Conservation (phyloP, 1,284 basidiomycete genomes). For the Fomitiporia mediterranea region DNA sequence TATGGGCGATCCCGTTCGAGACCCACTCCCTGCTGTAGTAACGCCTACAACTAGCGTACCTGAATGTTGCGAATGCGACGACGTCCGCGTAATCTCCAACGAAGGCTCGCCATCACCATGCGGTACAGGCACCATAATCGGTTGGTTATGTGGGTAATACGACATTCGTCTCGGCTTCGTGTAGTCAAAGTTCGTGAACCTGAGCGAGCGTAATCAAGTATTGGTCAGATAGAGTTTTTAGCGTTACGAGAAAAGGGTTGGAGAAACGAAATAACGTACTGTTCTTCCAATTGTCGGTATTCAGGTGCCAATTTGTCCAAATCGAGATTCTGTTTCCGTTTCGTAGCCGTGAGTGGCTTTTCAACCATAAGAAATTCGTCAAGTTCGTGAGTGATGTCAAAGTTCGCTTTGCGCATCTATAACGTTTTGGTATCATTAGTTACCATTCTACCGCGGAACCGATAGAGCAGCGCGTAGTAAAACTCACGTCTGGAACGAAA, state of each 20-base stretch:
- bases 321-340: constrained; percentile 82
- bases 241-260: background rate
- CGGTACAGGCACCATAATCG: constrained; percentile 40
- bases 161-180: constrained; percentile 57
- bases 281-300: constrained; percentile 88
- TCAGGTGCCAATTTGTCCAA: constrained; percentile 85
- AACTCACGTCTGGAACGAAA: constrained; percentile 86
- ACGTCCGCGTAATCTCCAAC: constrained; percentile 15
- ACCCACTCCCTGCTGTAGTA: constrained; percentile 5
- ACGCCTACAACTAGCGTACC: constrained; percentile 8
- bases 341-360: constrained; percentile 91
- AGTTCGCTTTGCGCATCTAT: constrained; percentile 91
- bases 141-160: constrained; percentile 78
- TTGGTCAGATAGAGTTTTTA: too few relatives aligned
- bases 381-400: constrained; percentile 94
- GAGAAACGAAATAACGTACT: constrained; percentile 47
- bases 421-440: constrained; percentile 7
- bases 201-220: constrained; percentile 28
- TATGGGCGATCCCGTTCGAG: constrained; percentile 9
- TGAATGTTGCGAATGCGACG: constrained; percentile 11
- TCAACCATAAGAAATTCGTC: constrained; percentile 96
- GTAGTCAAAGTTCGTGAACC: constrained; percentile 79
- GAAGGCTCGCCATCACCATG: constrained; percentile 13
- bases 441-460: background rate
- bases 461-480: background rate